phyloP scores from a whole-genome alignment of 148 eudicot genomes.

The Cornus kousa region DNA sequence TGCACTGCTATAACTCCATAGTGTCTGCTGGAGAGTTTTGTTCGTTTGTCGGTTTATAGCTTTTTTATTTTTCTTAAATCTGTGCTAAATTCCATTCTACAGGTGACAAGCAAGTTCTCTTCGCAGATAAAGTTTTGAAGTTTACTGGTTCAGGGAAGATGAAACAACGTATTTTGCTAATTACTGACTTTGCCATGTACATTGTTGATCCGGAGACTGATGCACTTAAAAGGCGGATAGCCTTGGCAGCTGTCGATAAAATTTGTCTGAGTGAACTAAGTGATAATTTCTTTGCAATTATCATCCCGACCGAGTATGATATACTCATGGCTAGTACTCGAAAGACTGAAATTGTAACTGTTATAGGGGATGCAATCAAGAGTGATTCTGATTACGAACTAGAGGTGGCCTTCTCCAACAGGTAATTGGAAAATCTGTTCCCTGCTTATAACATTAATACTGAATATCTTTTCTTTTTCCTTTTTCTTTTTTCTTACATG shows the following conservation, averaged over 20 bases:
- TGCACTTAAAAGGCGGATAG: conserved; percentile 75
- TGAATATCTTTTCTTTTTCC: neutral
- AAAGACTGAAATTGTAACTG: conserved; percentile 80
- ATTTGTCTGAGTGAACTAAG: conserved; percentile 74
- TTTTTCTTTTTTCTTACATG: neutral
- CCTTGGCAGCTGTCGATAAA: conserved; percentile 87
- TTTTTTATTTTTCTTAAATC: neutral
- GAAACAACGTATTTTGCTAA: conserved; percentile 63
- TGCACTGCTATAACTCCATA: neutral
- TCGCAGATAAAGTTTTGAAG: conserved; percentile 87
- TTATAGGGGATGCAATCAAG: conserved; percentile 67
- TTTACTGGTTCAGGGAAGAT: conserved; percentile 91
- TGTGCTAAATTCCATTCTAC: conserved; percentile 9
- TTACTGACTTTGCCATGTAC: conserved; percentile 67
- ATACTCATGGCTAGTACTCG: conserved; percentile 89
- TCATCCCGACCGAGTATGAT: conserved; percentile 95
- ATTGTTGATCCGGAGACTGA: conserved; percentile 72
- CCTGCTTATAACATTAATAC: neutral
- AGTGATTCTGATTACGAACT: conserved; percentile 74
- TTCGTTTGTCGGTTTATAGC: neutral
- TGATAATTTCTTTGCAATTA: conserved; percentile 79
- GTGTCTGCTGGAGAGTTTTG: neutral
- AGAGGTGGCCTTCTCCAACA: conserved; percentile 69
- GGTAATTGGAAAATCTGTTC: conserved; percentile 40
- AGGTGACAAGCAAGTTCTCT: conserved; percentile 79